Percentiles rank a stretch among this genome's conserved stretches.
Evolutionary conservation across 2,329 filamentous ascomycete genomes (phyloP).

Genomic region (Trichophyton schoenleinii): DNA sequence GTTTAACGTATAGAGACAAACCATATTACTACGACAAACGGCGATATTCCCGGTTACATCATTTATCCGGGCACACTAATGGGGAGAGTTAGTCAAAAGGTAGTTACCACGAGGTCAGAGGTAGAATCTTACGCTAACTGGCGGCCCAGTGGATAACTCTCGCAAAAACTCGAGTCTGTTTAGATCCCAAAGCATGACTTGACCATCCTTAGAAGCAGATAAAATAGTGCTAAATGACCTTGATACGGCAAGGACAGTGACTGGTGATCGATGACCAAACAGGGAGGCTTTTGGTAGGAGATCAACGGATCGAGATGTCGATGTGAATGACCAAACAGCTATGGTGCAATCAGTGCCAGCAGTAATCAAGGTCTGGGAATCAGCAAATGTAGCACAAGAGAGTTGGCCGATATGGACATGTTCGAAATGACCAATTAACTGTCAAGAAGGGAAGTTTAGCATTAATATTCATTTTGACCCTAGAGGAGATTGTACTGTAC

Average conservation of each 20-base stretch:
- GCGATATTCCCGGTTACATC: constrained; percentile 84
- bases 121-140: constrained; percentile 32
- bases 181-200: constrained; percentile 83
- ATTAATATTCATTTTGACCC: background rate
- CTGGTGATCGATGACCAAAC: constrained; percentile 78
- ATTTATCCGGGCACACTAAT: constrained; percentile 68
- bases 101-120: background rate
- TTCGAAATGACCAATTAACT: constrained; percentile 74
- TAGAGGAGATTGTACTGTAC: constrained; percentile 23
- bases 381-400: constrained; percentile 69
- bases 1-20: constrained; percentile 77
- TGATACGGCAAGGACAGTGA: constrained; percentile 71
- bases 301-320: constrained; percentile 58
- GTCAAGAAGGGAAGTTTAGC: constrained; percentile 4
- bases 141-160: constrained; percentile 48
- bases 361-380: constrained; percentile 81
- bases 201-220: constrained; percentile 68
- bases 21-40: constrained; percentile 62
- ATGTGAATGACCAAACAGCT: constrained; percentile 64
- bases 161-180: constrained; percentile 81
- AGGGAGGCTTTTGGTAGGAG: constrained; percentile 65
- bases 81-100: constrained; percentile 18
- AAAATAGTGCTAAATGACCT: constrained; percentile 80
- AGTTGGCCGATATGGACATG: constrained; percentile 88
- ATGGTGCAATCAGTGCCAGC: constrained; percentile 87